These are phyloP conservation scores for Ceratobasidium sp. DNA, from an alignment of 1,284 basidiomycete genomes.

Conservation along the genomic window DNA sequence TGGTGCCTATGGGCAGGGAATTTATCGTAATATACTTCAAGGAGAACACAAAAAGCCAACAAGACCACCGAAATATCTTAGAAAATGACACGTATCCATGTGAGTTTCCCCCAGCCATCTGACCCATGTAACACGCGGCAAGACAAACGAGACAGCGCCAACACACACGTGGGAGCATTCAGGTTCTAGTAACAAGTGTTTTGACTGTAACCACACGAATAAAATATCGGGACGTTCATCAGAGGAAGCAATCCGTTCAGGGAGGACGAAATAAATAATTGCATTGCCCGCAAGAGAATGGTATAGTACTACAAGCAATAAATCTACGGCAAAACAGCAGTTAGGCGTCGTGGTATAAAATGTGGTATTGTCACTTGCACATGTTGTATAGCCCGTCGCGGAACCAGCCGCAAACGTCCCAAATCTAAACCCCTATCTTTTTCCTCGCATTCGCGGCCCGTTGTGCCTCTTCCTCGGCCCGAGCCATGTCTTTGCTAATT, in stretches of 20 bases:
- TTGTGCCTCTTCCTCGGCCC: constrained; percentile 43
- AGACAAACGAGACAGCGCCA: neutral
- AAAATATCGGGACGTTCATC: neutral
- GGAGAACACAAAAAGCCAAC: too few species aligned
- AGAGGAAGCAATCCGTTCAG: neutral
- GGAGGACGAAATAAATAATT: neutral
- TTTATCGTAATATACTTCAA: too few species aligned
- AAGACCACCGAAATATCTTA: too few species aligned
- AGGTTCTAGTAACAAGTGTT: constrained; percentile 1
- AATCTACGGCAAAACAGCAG: neutral
- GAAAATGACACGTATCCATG: too few species aligned
- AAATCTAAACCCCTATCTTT: constrained; percentile 14
- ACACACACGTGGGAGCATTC: constrained; percentile 13
- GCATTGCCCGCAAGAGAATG: neutral
- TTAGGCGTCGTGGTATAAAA: too few species aligned
- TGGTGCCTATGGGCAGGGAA: too few species aligned
- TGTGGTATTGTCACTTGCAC: neutral
- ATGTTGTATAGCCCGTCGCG: too few species aligned
- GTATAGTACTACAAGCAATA: constrained; percentile 14
- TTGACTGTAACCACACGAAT: neutral
- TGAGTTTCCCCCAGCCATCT: too few species aligned
- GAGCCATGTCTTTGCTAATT: constrained; percentile 38
- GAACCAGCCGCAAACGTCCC: neutral
- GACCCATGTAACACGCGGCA: neutral
- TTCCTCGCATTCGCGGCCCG: constrained; percentile 27